phyloP scores from a whole-genome alignment of 1,284 basidiomycete genomes.

The Phylloporus sp. region DNA sequence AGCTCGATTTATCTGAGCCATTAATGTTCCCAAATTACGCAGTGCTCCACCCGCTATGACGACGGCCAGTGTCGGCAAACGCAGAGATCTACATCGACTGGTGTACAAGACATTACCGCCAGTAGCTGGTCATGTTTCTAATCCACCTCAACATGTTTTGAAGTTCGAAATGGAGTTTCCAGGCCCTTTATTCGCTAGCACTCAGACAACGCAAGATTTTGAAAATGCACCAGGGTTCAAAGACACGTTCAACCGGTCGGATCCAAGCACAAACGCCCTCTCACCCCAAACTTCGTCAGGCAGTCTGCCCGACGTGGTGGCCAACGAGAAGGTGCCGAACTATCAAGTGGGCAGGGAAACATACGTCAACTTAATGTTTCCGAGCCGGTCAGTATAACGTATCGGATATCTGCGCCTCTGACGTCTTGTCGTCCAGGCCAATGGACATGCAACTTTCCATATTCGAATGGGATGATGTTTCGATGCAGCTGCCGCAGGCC shows the following conservation, averaged over 20 bases:
- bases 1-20: neutral
- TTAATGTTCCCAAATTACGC: conserved; percentile 3
- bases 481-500: conserved; percentile 43
- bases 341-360: conserved; percentile 33
- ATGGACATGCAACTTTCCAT: conserved; percentile 55
- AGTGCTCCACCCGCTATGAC: conserved; percentile 54
- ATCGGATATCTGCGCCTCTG: conserved; percentile 10
- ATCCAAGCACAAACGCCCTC: neutral
- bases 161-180: conserved; percentile 44
- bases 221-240: neutral
- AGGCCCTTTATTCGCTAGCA: neutral
- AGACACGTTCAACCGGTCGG: neutral
- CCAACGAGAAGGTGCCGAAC: conserved; percentile 1
- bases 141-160: conserved; percentile 30
- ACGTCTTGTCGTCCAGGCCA: conserved; percentile 39
- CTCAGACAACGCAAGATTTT: neutral
- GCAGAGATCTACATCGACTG: conserved; percentile 54
- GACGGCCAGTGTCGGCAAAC: conserved; percentile 40
- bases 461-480: conserved; percentile 39
- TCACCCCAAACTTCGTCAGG: neutral
- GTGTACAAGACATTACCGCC: conserved; percentile 51
- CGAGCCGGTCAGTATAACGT: conserved; percentile 51
- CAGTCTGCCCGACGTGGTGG: neutral
- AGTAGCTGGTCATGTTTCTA: conserved; percentile 8
- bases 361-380: conserved; percentile 55